A percentile compares a stretch with the other conserved stretches of the same genome.
Conservation (phyloP, 1,139 yeast genomes). For the Nakaseomyces bracarensis region DNA sequence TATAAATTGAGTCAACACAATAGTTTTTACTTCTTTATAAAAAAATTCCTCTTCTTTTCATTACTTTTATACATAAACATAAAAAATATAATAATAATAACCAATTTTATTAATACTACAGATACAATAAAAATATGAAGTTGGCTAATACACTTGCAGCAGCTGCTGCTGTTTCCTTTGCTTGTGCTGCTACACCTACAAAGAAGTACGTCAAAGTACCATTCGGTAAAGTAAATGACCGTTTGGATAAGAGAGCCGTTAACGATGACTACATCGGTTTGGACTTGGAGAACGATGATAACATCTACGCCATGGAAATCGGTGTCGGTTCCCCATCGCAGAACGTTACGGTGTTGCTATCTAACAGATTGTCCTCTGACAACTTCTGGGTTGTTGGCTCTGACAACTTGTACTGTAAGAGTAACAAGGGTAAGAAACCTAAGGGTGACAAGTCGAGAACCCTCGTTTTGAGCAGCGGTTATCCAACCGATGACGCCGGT, state of each 20-base stretch:
- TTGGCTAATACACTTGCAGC: not conserved
- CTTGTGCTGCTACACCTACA: not conserved
- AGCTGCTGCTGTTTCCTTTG: not conserved
- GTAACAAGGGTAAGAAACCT: slow-evolving; percentile 10
- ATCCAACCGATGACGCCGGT: not conserved
- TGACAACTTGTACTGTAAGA: slow-evolving; percentile 21
- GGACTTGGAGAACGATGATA: slow-evolving; percentile 19
- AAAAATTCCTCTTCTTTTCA: not conserved
- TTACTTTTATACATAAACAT: not conserved
- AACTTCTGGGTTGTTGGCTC: slow-evolving; percentile 44
- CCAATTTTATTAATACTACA: not conserved
- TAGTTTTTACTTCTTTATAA: too few species aligned
- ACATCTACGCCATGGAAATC: slow-evolving; percentile 25
- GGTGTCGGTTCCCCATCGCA: slow-evolving; percentile 49
- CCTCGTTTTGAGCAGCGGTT: not conserved
- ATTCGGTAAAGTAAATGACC: not conserved
- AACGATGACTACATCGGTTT: slow-evolving; percentile 15
- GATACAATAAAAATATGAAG: not conserved
- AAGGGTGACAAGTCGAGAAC: not conserved
- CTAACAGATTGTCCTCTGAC: slow-evolving; percentile 70
- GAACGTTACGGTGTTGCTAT: slow-evolving; percentile 40
- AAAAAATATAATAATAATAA: not conserved
- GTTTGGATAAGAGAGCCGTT: slow-evolving; percentile 11
- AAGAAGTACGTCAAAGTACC: not conserved
- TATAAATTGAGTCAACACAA: too few species aligned